phyloP scores from a whole-genome alignment of 345 rosid species.

The Gossypium turneri region DNA sequence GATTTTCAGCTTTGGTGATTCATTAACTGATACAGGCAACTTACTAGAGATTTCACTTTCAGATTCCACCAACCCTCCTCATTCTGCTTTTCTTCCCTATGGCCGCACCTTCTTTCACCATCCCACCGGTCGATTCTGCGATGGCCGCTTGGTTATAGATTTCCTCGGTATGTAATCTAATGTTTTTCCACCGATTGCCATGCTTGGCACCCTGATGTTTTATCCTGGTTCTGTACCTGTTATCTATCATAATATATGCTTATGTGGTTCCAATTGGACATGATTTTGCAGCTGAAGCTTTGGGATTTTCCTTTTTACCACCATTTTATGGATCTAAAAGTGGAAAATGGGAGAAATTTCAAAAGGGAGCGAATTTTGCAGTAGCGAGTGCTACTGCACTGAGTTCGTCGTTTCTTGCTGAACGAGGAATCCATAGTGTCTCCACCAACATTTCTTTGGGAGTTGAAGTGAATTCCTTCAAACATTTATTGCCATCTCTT shows the following conservation, averaged over 20 bases:
- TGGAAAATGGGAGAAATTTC: slow-evolving; percentile 16
- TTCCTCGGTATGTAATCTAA: slow-evolving; percentile 35
- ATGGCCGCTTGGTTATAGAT: slow-evolving; percentile 54
- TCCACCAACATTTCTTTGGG: slow-evolving; percentile 10
- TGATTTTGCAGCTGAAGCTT: not conserved
- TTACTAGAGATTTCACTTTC: slow-evolving; percentile 12
- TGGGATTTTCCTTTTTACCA: not conserved
- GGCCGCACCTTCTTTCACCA: slow-evolving; percentile 40
- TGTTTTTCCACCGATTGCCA: too few relatives aligned
- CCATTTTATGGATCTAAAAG: slow-evolving; percentile 31
- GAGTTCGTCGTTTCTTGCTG: slow-evolving; percentile 25
- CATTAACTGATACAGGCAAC: slow-evolving; percentile 56
- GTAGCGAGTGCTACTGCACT: slow-evolving; percentile 56
- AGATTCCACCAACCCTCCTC: slow-evolving; percentile 17
- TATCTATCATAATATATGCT: not conserved
- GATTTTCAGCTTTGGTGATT: slow-evolving; percentile 59
- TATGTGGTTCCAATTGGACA: not conserved
- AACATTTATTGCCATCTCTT: not conserved
- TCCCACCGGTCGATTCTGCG: slow-evolving; percentile 48
- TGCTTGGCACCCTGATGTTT: too few relatives aligned
- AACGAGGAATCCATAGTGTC: slow-evolving; percentile 25
- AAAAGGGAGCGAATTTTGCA: slow-evolving; percentile 47
- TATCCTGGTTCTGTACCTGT: too few relatives aligned
- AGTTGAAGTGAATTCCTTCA: not conserved
- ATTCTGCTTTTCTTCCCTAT: slow-evolving; percentile 34